phyloP scores from a whole-genome alignment of 2,329 filamentous ascomycete species.

The Verticillium alfalfae region DNA sequence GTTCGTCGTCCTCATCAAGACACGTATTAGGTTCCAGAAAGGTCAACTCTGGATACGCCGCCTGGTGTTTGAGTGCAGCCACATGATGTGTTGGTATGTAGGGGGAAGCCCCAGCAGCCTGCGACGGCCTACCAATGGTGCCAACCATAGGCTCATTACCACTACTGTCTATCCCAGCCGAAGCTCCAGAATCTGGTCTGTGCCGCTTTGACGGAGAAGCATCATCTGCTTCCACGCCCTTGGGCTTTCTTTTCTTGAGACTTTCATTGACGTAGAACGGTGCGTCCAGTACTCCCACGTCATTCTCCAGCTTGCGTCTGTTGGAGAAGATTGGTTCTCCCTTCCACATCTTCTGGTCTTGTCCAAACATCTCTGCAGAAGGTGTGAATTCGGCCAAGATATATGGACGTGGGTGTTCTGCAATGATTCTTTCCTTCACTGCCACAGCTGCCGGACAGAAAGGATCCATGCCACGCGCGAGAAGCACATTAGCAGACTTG shows the following conservation, averaged over 20 bases:
- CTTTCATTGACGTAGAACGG: conserved; percentile 37
- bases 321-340: conserved; percentile 12
- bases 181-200: not conserved
- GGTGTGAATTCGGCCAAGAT: conserved; percentile 29
- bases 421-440: conserved; percentile 39
- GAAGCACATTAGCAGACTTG: conserved; percentile 37
- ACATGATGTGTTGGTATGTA: not conserved
- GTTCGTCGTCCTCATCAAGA: conserved; percentile 22
- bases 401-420: conserved; percentile 35
- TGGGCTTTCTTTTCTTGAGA: conserved; percentile 4
- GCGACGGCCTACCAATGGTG: not conserved
- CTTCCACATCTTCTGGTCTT: conserved; percentile 5
- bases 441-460: conserved; percentile 32
- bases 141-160: not conserved
- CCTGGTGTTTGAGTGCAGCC: not conserved
- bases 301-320: conserved; percentile 24
- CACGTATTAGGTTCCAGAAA: conserved; percentile 38
- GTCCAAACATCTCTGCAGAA: not conserved
- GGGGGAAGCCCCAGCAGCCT: not conserved
- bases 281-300: conserved; percentile 43
- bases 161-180: not conserved
- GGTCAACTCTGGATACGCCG: not conserved
- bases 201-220: not conserved
- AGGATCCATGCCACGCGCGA: conserved; percentile 34
- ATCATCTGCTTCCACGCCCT: not conserved